A percentile compares a stretch with the other conserved stretches of the same genome.
phyloP scores from a whole-genome alignment of 1,284 basidiomycete species.

The Boletellus deceptivus region DNA sequence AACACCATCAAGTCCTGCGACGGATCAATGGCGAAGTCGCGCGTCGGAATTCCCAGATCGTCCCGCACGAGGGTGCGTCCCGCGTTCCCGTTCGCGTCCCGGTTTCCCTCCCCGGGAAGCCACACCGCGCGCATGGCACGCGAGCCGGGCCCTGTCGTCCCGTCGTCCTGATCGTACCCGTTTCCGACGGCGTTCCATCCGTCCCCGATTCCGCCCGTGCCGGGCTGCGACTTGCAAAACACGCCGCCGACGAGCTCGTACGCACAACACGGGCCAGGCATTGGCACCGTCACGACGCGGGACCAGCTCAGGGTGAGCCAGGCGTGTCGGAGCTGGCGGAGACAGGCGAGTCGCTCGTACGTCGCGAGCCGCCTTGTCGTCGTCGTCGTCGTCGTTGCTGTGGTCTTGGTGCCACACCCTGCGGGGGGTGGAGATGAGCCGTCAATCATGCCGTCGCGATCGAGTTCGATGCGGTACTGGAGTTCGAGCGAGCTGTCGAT shows the following conservation, averaged over 20 bases:
- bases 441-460: constrained; percentile 44
- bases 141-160: background rate
- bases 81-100: constrained; percentile 10
- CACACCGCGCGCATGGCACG: constrained; percentile 33
- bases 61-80: constrained; percentile 27
- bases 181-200: background rate
- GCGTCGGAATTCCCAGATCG: constrained; percentile 42
- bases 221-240: constrained; percentile 43
- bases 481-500: constrained; percentile 41
- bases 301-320: constrained; percentile 46
- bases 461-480: constrained; percentile 50
- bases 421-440: constrained; percentile 1
- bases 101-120: constrained; percentile 37
- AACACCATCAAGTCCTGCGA: constrained; percentile 56
- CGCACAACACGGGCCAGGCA: constrained; percentile 45
- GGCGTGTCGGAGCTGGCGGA: constrained; percentile 39
- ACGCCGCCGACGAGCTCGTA: constrained; percentile 59
- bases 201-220: background rate
- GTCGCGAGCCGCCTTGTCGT: constrained; percentile 18
- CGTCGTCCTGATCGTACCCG: background rate
- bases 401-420: no score
- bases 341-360: constrained; percentile 38
- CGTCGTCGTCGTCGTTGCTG: no score
- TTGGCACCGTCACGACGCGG: constrained; percentile 26
- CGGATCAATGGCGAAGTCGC: constrained; percentile 65